phyloP scores from a whole-genome alignment of 768 basidiomycete genomes.

The Mrakia frigida region DNA sequence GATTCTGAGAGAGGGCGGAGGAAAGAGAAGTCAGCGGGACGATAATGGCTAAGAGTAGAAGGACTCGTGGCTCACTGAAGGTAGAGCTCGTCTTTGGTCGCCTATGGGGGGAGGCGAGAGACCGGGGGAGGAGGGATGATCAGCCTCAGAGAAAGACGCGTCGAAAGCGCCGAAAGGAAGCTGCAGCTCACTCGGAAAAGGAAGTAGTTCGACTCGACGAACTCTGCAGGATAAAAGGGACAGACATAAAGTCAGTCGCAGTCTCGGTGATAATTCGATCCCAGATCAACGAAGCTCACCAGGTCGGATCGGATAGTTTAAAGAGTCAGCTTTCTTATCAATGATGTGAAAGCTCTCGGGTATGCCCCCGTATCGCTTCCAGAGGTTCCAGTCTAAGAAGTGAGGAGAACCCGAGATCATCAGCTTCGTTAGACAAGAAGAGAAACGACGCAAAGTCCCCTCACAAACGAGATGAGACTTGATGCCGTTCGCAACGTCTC shows the following conservation, averaged over 20 bases:
- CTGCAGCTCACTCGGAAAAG: slow-evolving; percentile 64
- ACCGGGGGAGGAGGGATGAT: background rate
- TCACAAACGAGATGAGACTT: slow-evolving; percentile 83
- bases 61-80: background rate
- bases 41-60: too few relatives aligned
- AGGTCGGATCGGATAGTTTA: slow-evolving; percentile 44
- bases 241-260: slow-evolving; percentile 24
- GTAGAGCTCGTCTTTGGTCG: slow-evolving; percentile 25
- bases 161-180: background rate
- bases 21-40: background rate
- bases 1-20: background rate
- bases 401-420: background rate
- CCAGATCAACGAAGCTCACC: slow-evolving; percentile 59
- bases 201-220: slow-evolving; percentile 95
- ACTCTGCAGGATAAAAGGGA: slow-evolving; percentile 51
- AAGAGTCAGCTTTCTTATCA: slow-evolving; percentile 45
- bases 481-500: slow-evolving; percentile 55
- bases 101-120: background rate
- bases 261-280: slow-evolving; percentile 65
- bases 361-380: slow-evolving; percentile 77
- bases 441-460: slow-evolving; percentile 36
- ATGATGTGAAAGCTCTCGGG: slow-evolving; percentile 89
- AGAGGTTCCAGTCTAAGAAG: slow-evolving; percentile 77
- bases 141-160: background rate
- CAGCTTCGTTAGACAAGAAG: background rate